Percentiles rank a stretch among this genome's conserved stretches.
Evolutionary conservation across 1,284 basidiomycete genomes (phyloP).

Genomic region (Anthracocystis walkeri): DNA sequence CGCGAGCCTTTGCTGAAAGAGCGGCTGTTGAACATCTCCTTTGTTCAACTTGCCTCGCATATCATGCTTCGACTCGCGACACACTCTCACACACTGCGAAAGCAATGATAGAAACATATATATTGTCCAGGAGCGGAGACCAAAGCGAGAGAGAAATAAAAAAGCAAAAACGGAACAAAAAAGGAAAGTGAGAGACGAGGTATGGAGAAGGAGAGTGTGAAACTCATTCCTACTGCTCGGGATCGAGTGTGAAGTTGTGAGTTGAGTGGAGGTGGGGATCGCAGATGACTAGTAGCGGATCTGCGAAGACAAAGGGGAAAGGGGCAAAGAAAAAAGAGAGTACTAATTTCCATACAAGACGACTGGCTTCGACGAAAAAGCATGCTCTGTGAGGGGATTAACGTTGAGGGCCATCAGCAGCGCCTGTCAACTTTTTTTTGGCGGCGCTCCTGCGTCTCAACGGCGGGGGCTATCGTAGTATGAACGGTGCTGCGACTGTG

Average conservation of each 20-base stretch:
- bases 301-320: neutral
- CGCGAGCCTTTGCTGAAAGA: no score
- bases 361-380: slow-evolving; percentile 2
- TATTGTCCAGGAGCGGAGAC: slow-evolving; percentile 13
- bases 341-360: slow-evolving; percentile 5
- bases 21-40: no score
- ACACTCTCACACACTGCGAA: neutral
- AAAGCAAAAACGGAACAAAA: slow-evolving; percentile 1
- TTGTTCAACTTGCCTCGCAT: neutral
- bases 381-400: neutral
- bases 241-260: neutral
- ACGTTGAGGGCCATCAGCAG: neutral
- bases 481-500: slow-evolving; percentile 28
- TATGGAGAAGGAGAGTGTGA: neutral
- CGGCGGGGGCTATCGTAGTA: slow-evolving; percentile 41
- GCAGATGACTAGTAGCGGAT: neutral
- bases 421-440: slow-evolving; percentile 6
- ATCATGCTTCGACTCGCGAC: no score
- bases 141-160: slow-evolving; percentile 11
- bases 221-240: neutral
- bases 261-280: neutral
- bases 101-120: neutral
- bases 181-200: neutral
- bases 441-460: slow-evolving; percentile 15
- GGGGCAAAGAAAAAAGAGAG: neutral